A percentile compares a stretch with the other conserved stretches of the same genome.
Conservation (phyloP, 2,329 filamentous ascomycete genomes). For the Herpomyces periplanetae region DNA sequence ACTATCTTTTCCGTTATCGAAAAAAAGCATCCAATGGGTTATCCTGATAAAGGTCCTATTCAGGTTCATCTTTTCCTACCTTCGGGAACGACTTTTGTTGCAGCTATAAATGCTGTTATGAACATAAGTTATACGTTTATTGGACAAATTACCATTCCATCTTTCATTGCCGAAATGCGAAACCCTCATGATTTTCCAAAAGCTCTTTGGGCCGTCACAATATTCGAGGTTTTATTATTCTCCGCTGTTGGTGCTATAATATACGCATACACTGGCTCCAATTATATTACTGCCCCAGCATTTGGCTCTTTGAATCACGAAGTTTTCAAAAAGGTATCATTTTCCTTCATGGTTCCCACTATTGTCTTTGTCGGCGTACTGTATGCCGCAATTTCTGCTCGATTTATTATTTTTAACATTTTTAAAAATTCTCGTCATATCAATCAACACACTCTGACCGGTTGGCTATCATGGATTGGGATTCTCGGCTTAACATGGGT, state of each 20-base stretch:
- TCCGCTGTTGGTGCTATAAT: conserved; percentile 39
- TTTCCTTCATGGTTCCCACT: conserved; percentile 82
- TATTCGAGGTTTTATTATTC: conserved; percentile 55
- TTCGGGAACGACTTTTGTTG: conserved; percentile 34
- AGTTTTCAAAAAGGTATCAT: conserved; percentile 47
- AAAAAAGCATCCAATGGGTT: conserved; percentile 26
- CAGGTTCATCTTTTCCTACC: conserved; percentile 23
- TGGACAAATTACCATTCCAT: conserved; percentile 66
- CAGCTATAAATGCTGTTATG: conserved; percentile 50
- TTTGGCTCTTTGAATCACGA: conserved; percentile 42
- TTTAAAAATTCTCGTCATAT: conserved; percentile 46
- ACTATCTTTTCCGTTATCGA: conserved; percentile 45
- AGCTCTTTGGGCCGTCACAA: conserved; percentile 58
- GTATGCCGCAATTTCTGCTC: conserved; percentile 56
- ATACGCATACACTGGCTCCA: conserved; percentile 54
- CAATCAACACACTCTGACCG: conserved; percentile 34
- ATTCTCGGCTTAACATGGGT: conserved; percentile 42
- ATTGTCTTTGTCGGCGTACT: conserved; percentile 66
- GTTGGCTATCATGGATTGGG: conserved; percentile 36
- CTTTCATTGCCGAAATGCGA: conserved; percentile 82
- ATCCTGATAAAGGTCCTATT: conserved; percentile 11
- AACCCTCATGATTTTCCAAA: conserved; percentile 51
- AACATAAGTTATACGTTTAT: conserved; percentile 94
- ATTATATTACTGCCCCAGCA: conserved; percentile 55
- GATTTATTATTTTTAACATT: conserved; percentile 65